Conservation (phyloP, 306 rosid species). For the Luffa aegyptiaca region DNA sequence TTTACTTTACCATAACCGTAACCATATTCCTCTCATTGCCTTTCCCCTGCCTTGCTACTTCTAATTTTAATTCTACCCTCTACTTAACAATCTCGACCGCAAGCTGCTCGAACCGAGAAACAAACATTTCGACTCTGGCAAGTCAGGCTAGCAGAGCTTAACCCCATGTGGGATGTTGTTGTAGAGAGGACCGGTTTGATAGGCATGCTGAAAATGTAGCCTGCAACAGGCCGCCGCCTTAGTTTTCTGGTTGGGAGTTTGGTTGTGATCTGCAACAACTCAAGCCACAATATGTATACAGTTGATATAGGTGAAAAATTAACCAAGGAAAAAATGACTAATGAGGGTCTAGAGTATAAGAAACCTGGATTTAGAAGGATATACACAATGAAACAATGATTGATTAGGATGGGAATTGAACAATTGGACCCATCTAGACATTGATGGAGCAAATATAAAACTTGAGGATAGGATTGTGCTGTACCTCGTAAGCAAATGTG, state of each 20-base stretch:
- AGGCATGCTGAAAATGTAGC: neutral
- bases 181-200: neutral
- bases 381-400: neutral
- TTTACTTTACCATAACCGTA: slow-evolving; percentile 2
- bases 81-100: neutral
- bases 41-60: neutral
- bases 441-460: slow-evolving; percentile 1
- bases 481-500: slow-evolving; percentile 12
- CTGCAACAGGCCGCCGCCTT: neutral
- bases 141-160: neutral
- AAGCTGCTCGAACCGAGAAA: neutral
- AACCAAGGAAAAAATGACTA: neutral
- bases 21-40: neutral
- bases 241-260: slow-evolving; percentile 6
- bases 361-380: slow-evolving; percentile 7
- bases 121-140: neutral
- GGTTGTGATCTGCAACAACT: neutral
- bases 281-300: neutral
- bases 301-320: neutral
- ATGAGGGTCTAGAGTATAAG: neutral
- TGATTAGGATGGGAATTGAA: slow-evolving; percentile 6
- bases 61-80: neutral
- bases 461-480: slow-evolving; percentile 6
- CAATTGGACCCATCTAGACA: neutral
- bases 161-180: neutral